Percentiles rank a stretch among this genome's conserved stretches.
Conservation (phyloP, 2,329 filamentous ascomycete genomes). For the Alternaria sp. region DNA sequence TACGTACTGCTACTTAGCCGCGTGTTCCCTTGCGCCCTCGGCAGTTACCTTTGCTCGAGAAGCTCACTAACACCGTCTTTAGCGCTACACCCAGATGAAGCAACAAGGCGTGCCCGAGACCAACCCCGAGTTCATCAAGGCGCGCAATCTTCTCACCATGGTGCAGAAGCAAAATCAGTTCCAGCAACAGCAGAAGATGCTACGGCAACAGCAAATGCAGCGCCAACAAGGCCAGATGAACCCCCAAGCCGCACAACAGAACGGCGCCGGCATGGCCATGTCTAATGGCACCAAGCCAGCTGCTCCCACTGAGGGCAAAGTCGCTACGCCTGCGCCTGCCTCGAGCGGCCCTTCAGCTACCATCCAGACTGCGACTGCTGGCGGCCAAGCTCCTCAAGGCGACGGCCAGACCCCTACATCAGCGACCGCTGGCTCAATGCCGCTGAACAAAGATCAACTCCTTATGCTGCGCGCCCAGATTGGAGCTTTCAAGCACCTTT, state of each 20-base stretch:
- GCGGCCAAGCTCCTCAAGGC: constrained; percentile 38
- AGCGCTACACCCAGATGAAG: constrained; percentile 93
- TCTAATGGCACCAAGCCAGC: constrained; percentile 57
- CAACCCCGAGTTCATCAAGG: constrained; percentile 88
- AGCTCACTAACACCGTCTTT: constrained; percentile 46
- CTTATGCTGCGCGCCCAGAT: constrained; percentile 83
- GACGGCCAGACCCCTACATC: constrained; percentile 49
- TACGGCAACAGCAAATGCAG: constrained; percentile 55
- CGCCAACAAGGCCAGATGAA: constrained; percentile 62
- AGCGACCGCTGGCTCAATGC: constrained; percentile 27
- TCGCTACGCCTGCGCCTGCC: constrained; percentile 21
- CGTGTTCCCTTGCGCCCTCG: not conserved
- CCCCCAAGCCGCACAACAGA: constrained; percentile 58
- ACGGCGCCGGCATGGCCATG: constrained; percentile 45
- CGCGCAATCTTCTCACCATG: constrained; percentile 73
- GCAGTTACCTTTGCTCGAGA: constrained; percentile 5
- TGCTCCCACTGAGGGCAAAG: constrained; percentile 30
- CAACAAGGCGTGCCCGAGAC: constrained; percentile 77
- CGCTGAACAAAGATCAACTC: constrained; percentile 70
- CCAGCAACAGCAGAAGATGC: constrained; percentile 49
- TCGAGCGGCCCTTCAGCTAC: constrained; percentile 31
- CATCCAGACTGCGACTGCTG: constrained; percentile 32
- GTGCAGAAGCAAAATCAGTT: constrained; percentile 69
- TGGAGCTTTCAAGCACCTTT: constrained; percentile 85
- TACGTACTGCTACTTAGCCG: constrained; percentile 50